These are phyloP conservation scores for Cucumis cinereus DNA, from an alignment of 306 rosid genomes.

Conservation along the genomic window DNA sequence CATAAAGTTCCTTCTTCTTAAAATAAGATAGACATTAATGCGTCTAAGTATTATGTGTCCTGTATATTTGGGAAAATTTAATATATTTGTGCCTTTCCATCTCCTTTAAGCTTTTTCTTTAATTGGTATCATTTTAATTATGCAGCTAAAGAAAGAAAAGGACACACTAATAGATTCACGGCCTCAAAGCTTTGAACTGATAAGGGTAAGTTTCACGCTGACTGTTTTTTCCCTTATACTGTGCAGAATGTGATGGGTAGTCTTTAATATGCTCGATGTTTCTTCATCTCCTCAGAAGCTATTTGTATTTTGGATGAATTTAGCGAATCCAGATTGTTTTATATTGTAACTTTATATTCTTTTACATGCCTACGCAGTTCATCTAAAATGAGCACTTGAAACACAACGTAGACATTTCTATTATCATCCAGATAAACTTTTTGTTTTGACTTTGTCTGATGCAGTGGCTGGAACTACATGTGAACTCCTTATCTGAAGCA, in stretches of 20 bases:
- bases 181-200: constrained; percentile 37
- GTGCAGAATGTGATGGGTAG: not conserved
- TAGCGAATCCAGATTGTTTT: not conserved
- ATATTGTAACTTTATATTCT: not conserved
- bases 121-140: not conserved
- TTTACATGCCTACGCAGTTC: not conserved
- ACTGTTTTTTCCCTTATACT: not conserved
- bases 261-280: not conserved
- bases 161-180: constrained; percentile 43
- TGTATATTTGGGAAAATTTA: not conserved
- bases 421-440: not conserved
- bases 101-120: not conserved
- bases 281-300: not conserved
- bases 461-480: constrained; percentile 51
- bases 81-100: not conserved
- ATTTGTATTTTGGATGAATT: not conserved
- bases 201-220: constrained; percentile 27
- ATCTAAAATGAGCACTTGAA: not conserved
- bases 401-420: not conserved
- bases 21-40: not conserved
- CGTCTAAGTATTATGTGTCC: not conserved
- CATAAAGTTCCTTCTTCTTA: not conserved
- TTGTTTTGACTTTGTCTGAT: constrained; percentile 16
- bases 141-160: constrained; percentile 61
- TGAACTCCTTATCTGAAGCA: constrained; percentile 36